These are phyloP conservation scores for Tanacetum coccineum DNA, from an alignment of 129 eudicot species.

Conservation along the genomic window DNA sequence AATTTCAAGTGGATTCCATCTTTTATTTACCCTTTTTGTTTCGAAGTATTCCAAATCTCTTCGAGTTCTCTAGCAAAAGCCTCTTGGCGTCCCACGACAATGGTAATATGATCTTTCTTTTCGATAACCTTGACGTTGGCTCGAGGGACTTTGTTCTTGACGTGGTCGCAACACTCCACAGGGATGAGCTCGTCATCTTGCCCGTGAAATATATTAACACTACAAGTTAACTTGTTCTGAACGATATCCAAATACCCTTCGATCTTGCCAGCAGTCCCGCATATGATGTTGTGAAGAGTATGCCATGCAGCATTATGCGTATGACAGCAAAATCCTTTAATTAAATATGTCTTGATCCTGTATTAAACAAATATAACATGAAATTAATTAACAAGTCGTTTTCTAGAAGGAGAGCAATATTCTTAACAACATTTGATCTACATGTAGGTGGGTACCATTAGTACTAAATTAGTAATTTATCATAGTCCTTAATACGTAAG, in stretches of 20 bases:
- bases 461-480: background rate
- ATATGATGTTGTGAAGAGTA: conserved; percentile 90
- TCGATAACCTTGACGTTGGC: conserved; percentile 69
- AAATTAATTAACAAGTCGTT: conserved; percentile 11
- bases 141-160: conserved; percentile 66
- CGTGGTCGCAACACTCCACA: conserved; percentile 74
- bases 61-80: conserved; percentile 91
- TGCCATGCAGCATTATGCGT: conserved; percentile 99
- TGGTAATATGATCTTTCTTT: conserved; percentile 83
- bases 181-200: conserved; percentile 89
- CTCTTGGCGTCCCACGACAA: conserved; percentile 85
- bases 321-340: conserved; percentile 82
- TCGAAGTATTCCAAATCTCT: conserved; percentile 58
- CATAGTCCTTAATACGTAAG: no score
- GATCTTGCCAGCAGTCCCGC: conserved; percentile 81
- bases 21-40: conserved; percentile 19
- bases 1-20: conserved; percentile 16
- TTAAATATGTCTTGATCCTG: conserved; percentile 75
- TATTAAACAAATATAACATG: conserved; percentile 4
- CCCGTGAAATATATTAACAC: conserved; percentile 69
- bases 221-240: conserved; percentile 44
- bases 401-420: conserved; percentile 20
- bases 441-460: conserved; percentile 16
- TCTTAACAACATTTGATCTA: conserved; percentile 41
- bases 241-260: conserved; percentile 69